These are phyloP conservation scores for Citrus sp. DNA, from an alignment of 345 rosid species.

Conservation along the genomic window DNA sequence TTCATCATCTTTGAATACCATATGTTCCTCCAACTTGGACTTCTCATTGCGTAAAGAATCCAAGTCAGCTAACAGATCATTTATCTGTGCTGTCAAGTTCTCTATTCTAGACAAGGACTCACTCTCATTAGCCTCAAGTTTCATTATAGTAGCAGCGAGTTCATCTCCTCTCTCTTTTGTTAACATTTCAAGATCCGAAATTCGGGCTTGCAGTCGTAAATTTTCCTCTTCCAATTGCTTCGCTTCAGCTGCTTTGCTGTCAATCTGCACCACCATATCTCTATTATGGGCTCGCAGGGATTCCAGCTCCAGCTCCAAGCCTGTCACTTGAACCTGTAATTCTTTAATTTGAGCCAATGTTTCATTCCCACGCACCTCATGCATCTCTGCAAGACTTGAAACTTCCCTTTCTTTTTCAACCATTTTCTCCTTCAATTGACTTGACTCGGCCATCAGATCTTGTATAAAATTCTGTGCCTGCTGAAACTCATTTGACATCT, in stretches of 20 bases:
- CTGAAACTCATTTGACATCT: conserved; percentile 50
- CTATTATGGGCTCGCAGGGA: conserved; percentile 34
- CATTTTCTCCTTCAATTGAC: conserved; percentile 41
- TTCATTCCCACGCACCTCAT: conserved; percentile 47
- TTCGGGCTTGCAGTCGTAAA: conserved; percentile 34
- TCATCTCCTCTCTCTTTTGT: conserved; percentile 46
- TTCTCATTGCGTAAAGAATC: conserved; percentile 44
- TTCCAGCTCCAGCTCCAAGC: conserved; percentile 51
- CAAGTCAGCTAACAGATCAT: conserved; percentile 36
- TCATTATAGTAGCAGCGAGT: conserved; percentile 42
- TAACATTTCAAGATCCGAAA: conserved; percentile 50
- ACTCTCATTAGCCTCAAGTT: conserved; percentile 50
- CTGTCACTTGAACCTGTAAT: conserved; percentile 35
- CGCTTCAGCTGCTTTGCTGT: conserved; percentile 41
- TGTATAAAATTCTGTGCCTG: conserved; percentile 39
- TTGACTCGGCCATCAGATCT: conserved; percentile 41
- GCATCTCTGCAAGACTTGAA: conserved; percentile 43
- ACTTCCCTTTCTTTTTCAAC: conserved; percentile 55
- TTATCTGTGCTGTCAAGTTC: conserved; percentile 49
- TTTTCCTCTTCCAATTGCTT: conserved; percentile 48
- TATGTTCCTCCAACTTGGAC: conserved; percentile 60
- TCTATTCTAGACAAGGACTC: conserved; percentile 50
- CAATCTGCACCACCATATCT: conserved; percentile 45
- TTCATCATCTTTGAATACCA: conserved; percentile 47
- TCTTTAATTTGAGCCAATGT: conserved; percentile 41